A percentile compares a stretch with the other conserved stretches of the same genome.
Conservation (phyloP, 1,139 yeast genomes). For the Hansenula lynferdii region DNA sequence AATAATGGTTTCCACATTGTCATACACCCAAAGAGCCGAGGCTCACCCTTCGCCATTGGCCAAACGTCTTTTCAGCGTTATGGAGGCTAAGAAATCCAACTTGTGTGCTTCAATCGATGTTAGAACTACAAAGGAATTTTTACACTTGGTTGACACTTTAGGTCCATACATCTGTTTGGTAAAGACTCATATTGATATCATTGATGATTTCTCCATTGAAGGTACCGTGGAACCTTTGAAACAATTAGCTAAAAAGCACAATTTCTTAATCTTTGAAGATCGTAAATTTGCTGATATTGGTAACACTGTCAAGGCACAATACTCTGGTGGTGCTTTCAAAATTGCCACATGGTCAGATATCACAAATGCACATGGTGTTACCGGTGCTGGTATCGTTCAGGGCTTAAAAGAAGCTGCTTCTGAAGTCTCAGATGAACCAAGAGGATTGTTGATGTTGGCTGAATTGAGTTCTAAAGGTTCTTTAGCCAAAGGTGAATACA, state of each 20-base stretch:
- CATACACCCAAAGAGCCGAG: slow-evolving; percentile 68
- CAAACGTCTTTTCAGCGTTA: slow-evolving; percentile 61
- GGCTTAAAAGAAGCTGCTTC: slow-evolving; percentile 83
- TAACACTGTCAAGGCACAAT: slow-evolving; percentile 94
- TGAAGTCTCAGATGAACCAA: slow-evolving; percentile 62
- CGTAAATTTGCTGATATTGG: slow-evolving; percentile 99
- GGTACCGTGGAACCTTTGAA: slow-evolving; percentile 72
- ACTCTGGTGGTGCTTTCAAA: slow-evolving; percentile 81
- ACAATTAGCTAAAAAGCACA: slow-evolving; percentile 66
- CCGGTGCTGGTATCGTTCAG: slow-evolving; percentile 89
- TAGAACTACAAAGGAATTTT: slow-evolving; percentile 67
- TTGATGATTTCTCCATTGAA: slow-evolving; percentile 83
- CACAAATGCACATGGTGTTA: slow-evolving; percentile 96
- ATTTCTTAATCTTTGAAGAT: slow-evolving; percentile 89
- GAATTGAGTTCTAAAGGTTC: slow-evolving; percentile 94
- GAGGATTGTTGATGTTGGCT: slow-evolving; percentile 93
- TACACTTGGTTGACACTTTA: slow-evolving; percentile 64
- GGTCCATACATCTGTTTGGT: slow-evolving; percentile 93
- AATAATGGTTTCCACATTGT: slow-evolving; percentile 25
- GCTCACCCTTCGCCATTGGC: slow-evolving; percentile 79
- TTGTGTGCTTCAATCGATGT: slow-evolving; percentile 97
- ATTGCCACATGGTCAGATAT: slow-evolving; percentile 96
- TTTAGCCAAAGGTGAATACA: slow-evolving; percentile 88
- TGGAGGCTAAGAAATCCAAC: slow-evolving; percentile 79
- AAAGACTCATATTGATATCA: slow-evolving; percentile 91